phyloP scores from a whole-genome alignment of 139 green algal species.

The Closterium sp. region DNA sequence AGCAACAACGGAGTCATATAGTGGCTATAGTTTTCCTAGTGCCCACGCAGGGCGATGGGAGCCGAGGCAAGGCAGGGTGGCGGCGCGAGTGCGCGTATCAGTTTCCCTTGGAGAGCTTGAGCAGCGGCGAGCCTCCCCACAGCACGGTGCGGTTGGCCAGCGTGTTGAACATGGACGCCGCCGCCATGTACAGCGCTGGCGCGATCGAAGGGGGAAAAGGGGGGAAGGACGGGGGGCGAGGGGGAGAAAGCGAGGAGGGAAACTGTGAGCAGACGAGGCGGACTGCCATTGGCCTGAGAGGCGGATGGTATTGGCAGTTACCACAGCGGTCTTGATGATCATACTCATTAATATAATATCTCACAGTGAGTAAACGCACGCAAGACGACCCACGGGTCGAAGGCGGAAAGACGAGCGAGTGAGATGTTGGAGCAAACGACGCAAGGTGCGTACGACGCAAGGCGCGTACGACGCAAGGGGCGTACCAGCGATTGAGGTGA shows the following conservation, averaged over 20 bases:
- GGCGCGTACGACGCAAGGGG: too few relatives aligned
- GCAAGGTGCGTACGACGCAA: too few relatives aligned
- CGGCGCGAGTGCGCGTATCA: neutral
- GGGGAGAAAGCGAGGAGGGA: neutral
- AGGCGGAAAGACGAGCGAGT: neutral
- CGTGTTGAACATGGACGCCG: neutral
- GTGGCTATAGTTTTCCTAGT: neutral
- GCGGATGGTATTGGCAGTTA: neutral
- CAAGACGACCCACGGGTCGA: neutral
- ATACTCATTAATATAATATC: neutral
- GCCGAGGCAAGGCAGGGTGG: neutral
- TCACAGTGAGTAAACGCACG: neutral
- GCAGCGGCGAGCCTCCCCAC: neutral
- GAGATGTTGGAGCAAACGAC: too few relatives aligned
- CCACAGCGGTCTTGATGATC: neutral
- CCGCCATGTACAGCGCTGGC: neutral
- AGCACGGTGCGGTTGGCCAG: neutral
- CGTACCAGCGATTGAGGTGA: neutral
- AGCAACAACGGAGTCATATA: neutral
- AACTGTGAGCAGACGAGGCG: too few relatives aligned
- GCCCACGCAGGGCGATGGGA: neutral
- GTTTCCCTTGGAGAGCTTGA: neutral
- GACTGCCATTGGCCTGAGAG: too few relatives aligned
- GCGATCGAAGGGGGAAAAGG: too few relatives aligned
- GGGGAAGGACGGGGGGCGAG: too few relatives aligned